These are phyloP conservation scores for Yarrowia sp. DNA, from an alignment of 805 yeast genomes.

Conservation along the genomic window DNA sequence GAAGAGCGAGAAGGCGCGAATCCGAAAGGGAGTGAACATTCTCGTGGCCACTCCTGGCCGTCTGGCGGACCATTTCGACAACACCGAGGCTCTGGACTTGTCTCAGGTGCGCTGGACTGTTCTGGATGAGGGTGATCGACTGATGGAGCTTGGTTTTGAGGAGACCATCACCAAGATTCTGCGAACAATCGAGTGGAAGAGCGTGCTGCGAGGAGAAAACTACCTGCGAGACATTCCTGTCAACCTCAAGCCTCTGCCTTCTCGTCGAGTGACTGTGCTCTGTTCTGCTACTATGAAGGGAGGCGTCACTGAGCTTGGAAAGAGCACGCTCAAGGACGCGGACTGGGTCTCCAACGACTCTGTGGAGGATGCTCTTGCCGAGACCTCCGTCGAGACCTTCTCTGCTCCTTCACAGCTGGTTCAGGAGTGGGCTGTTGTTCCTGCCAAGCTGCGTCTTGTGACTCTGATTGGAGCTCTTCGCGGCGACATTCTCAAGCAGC, in stretches of 20 bases:
- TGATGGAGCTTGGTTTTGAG: slow-evolving; percentile 95
- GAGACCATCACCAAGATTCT: slow-evolving; percentile 83
- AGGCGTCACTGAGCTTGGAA: slow-evolving; percentile 76
- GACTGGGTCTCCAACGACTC: slow-evolving; percentile 55
- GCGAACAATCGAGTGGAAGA: slow-evolving; percentile 50
- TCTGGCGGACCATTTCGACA: slow-evolving; percentile 88
- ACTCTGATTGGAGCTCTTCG: slow-evolving; percentile 63
- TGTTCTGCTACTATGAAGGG: slow-evolving; percentile 94
- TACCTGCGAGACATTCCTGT: slow-evolving; percentile 33
- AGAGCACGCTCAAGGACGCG: slow-evolving; percentile 69
- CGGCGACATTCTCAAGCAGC: slow-evolving; percentile 40
- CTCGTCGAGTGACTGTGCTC: slow-evolving; percentile 67
- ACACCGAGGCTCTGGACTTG: slow-evolving; percentile 72
- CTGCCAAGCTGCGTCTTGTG: slow-evolving; percentile 87
- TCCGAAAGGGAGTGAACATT: slow-evolving; percentile 92
- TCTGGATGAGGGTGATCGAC: slow-evolving; percentile 93
- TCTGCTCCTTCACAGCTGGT: slow-evolving; percentile 87
- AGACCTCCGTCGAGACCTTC: slow-evolving; percentile 27
- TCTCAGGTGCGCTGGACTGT: slow-evolving; percentile 81
- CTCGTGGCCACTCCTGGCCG: slow-evolving; percentile 98
- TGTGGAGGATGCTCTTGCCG: slow-evolving; percentile 35
- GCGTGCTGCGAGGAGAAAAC: slow-evolving; percentile 42
- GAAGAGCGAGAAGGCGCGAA: slow-evolving; percentile 91
- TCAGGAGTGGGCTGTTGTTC: slow-evolving; percentile 79
- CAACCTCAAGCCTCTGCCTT: slow-evolving; percentile 60